phyloP scores from a whole-genome alignment of 2,329 filamentous ascomycete genomes.

The Claviceps paspali region DNA sequence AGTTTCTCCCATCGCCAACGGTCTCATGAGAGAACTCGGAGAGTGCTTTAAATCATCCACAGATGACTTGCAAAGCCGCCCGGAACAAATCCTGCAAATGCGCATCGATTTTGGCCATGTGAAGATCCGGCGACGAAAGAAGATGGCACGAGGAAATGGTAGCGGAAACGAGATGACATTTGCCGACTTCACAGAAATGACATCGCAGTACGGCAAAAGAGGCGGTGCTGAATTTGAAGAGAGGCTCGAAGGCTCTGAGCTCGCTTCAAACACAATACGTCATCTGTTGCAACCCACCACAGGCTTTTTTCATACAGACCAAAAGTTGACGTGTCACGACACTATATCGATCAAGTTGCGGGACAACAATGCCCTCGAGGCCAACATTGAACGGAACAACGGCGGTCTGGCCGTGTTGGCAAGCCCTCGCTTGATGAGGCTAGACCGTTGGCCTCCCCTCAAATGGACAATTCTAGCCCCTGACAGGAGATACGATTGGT shows the following conservation, averaged over 20 bases:
- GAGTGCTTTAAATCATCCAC: conserved; percentile 6
- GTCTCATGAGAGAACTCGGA: conserved; percentile 1
- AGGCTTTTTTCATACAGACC: conserved; percentile 6
- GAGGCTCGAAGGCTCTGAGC: conserved; percentile 4
- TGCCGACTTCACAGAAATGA: conserved; percentile 12
- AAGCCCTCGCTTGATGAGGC: conserved; percentile 10
- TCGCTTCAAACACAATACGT: conserved; percentile 4
- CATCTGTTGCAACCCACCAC: conserved; percentile 4
- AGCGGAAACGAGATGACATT: conserved; percentile 11
- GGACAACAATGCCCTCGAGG: conserved; percentile 10
- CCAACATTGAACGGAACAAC: conserved; percentile 7
- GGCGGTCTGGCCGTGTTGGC: conserved; percentile 9
- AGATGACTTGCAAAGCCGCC: conserved; percentile 11
- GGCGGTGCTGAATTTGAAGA: conserved; percentile 16
- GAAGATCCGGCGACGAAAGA: conserved; percentile 13
- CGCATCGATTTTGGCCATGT: conserved; percentile 19
- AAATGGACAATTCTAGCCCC: conserved; percentile 20
- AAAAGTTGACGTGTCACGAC: conserved; percentile 7
- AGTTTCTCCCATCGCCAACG: background rate
- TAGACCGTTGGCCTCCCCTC: conserved; percentile 12
- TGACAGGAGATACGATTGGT: conserved; percentile 23
- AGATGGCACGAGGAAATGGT: conserved; percentile 1
- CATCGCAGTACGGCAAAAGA: conserved; percentile 14
- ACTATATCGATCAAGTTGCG: conserved; percentile 8
- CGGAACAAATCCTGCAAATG: conserved; percentile 15